Base-by-base conservation (phyloP, 2,329 filamentous ascomycete species). In the Colletotrichum incanum region DNA sequence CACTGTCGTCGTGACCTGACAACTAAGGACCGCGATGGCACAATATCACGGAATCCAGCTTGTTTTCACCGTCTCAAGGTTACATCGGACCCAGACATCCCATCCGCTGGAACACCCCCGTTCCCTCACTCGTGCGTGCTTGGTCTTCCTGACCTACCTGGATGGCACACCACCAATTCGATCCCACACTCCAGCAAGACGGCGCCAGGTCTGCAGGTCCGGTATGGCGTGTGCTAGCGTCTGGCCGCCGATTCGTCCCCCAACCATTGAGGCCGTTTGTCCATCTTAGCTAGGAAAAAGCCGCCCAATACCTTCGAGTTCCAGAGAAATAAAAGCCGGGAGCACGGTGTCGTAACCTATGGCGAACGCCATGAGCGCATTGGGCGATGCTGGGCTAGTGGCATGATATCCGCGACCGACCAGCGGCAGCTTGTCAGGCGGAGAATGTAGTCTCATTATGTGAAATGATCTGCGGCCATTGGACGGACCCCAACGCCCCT, bases 371-470 rank as follows among this genome's bases (percentile, higher is more conserved):
- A 69, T 31, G 43, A 50, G 52, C 69, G 65, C 59, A 59, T 64
- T 59, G 55, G 59, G 54, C 47, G 59, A n/a, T 12, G 26, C 47
- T 54, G 58, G 23, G 31, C 52, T 43, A 45, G 59, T 45, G 65
- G 65, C 28, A 68, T 64, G 52, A 60, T 69, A 64, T 50, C 65
- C 59, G 59, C 69, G 59, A 69, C 59, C 54, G 45, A 68, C 52
- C 52, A 66, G 60, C 71, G 52, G 67, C 62, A 62, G 61, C 71
- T 41, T 71, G 71, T 71, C 56, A 62, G 61, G 62, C 61, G 67
- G 61, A 63, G 67, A 73, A 71, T 73, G 67, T 62, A 67, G 67
- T 73, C 62, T 71, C 58, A 71, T 73, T 73, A 73, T 37, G 43
- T 65, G 59, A 60, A 66, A 67, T 71, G 60, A 73, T 50, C 47